Evolutionary conservation across 192 early-diverging fungal species (phyloP), one percentile per base, ranked within the genome.

Genomic region (Mortierella claussenii): DNA sequence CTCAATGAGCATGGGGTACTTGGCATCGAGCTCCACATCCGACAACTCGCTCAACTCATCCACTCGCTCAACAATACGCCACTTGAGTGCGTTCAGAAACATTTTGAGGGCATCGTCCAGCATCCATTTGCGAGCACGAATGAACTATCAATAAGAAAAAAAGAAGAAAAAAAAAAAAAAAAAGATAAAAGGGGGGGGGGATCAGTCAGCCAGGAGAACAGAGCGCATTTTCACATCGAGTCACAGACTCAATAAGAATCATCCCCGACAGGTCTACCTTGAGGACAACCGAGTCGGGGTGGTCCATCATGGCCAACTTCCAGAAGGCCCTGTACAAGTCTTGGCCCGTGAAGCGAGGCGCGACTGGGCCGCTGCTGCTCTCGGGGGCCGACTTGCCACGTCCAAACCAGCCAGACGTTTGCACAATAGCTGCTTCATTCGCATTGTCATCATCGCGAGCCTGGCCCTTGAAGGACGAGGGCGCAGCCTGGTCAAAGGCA

Each of bases 81-180:
- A 97, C 44, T 86, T 83, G 64, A 97, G 74, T 7, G 89, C 82
- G n/a, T 83, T 74, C 24, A 90, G 50, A 15, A 90, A 65, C 95
- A 96, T 96, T 9, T 68, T 80, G 9, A 91, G 68, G 1, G 93
- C 93, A 59, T 89, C 89, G 24, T 91, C 82, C 13, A 93, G 76
- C 49, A 95, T 86, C 94, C 95, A 97, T 62, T 97, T 97, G 56
- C 96, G 87, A 42, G 96, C 95, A 44, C 95, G 88, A 53, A 97
- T 76, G 80, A 94, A 96, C 73, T 76, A 55, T 44, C 18, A 6
- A 36, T 40, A 20, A 50, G 13, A 37, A 52, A 28, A 17, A 12
- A 27, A 32, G 40, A 63, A 20, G 52, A 28, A 31, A 30, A 27
- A 20, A 20, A 45, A 11, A 24, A 3, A n/a, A 18, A 15, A 55